Percentiles rank a stretch among this genome's conserved stretches.
phyloP scores from a whole-genome alignment of 495 filamentous ascomycete species.

The Aspergillus heteromorphus region DNA sequence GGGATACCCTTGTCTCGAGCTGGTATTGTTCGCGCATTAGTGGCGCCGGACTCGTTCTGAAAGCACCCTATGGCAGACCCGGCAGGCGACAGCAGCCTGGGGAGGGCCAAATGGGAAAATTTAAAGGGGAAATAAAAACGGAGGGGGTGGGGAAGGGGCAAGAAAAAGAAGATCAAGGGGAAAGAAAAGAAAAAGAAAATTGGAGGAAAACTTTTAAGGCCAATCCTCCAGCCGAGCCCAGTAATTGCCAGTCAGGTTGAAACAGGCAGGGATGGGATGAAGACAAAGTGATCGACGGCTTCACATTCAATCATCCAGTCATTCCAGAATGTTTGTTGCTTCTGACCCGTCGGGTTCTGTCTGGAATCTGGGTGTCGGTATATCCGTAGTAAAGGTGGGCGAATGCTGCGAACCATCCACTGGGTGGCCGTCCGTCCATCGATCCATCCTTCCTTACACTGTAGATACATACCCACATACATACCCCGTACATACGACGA shows the following conservation, averaged over 20 bases:
- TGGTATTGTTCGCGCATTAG: neutral
- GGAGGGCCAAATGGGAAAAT: neutral
- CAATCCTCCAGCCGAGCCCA: neutral
- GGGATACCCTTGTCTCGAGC: neutral
- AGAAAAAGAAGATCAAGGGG: neutral
- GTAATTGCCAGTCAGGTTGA: neutral
- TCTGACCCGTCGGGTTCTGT: neutral
- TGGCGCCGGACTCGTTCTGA: neutral
- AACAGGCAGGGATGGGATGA: neutral
- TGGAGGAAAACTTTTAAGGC: neutral
- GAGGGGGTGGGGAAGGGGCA: neutral
- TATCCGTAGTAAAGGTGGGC: too few species aligned
- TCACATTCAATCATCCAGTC: too few species aligned
- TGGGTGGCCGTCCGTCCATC: too few species aligned
- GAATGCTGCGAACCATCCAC: too few species aligned
- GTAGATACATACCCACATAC: too few species aligned
- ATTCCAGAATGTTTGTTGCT: neutral
- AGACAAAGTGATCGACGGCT: neutral
- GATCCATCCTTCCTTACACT: too few species aligned
- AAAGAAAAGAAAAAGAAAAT: neutral
- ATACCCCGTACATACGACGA: neutral
- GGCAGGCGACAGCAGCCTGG: neutral
- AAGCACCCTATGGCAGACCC: neutral
- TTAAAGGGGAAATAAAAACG: neutral
- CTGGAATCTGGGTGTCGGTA: too few species aligned